Conservation (phyloP, 257 asterid species). For the Dorcoceras hygrometricum region DNA sequence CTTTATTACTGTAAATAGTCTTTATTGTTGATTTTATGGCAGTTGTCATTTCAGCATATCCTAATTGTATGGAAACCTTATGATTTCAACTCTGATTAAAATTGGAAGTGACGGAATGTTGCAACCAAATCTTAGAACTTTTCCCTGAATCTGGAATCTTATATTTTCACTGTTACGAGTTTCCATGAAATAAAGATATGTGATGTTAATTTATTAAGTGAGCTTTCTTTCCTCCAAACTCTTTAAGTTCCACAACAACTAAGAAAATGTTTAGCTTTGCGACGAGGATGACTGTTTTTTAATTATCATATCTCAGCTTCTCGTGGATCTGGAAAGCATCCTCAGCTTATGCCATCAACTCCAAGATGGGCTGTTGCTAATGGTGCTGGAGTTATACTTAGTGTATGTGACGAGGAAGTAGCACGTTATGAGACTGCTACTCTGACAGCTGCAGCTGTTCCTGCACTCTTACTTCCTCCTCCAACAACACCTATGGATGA, state of each 20-base stretch:
- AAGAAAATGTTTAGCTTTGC: slow-evolving; percentile 6
- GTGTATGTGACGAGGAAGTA: slow-evolving; percentile 99
- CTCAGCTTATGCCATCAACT: slow-evolving; percentile 91
- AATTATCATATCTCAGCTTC: slow-evolving; percentile 52
- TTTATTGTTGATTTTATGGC: background rate
- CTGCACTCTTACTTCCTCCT: slow-evolving; percentile 98
- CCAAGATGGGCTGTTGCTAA: slow-evolving; percentile 99
- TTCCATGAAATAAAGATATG: background rate
- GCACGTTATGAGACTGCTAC: slow-evolving; percentile 96
- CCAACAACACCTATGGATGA: slow-evolving; percentile 98
- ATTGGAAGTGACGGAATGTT: background rate
- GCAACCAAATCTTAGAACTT: background rate
- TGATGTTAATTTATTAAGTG: slow-evolving; percentile 1
- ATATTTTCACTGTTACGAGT: slow-evolving; percentile 16
- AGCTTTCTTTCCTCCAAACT: slow-evolving; percentile 3
- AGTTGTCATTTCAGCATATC: background rate
- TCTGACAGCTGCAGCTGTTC: slow-evolving; percentile 96
- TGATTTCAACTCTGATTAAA: slow-evolving; percentile 3
- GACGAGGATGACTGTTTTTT: slow-evolving; percentile 16
- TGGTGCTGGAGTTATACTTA: slow-evolving; percentile 98
- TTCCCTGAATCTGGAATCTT: background rate
- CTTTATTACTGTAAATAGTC: too few species aligned
- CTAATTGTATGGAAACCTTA: background rate
- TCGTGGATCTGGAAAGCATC: slow-evolving; percentile 99
- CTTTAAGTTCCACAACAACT: slow-evolving; percentile 16